Evolutionary conservation across 345 rosid species (phyloP).

Genomic region (Melaleuca alternifolia): DNA sequence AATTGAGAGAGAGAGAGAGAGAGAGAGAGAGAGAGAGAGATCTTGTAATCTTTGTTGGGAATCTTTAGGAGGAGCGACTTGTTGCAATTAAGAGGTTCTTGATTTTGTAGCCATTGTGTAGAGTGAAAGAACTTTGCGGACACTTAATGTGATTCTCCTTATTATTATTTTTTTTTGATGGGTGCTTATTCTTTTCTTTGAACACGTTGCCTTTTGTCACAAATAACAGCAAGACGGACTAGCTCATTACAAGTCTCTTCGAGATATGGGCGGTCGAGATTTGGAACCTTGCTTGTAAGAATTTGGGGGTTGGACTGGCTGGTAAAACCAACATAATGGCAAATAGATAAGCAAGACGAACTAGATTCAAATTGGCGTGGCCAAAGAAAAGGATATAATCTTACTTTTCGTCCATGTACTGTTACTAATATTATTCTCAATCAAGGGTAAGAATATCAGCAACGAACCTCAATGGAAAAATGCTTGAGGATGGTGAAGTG

Average conservation of each 20-base stretch:
- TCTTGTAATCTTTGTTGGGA: neutral
- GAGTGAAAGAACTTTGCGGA: neutral
- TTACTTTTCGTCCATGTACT: too few species aligned
- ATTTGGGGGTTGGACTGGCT: neutral
- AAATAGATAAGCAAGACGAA: neutral
- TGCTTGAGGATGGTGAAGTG: too few species aligned
- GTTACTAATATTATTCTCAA: too few species aligned
- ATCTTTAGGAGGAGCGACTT: neutral
- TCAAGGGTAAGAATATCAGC: too few species aligned
- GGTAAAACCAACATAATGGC: neutral
- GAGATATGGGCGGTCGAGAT: too few species aligned
- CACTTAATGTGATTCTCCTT: neutral
- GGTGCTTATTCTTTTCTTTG: neutral
- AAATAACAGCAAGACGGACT: neutral
- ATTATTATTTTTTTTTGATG: too few species aligned
- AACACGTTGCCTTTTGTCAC: neutral
- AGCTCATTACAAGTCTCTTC: too few species aligned
- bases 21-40: too few species aligned
- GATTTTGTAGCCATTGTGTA: neutral
- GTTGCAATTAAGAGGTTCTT: neutral
- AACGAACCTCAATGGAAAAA: too few species aligned
- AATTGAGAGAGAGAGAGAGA: neutral
- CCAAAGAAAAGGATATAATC: too few species aligned
- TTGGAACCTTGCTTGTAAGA: too few species aligned
- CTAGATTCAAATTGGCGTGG: too few species aligned